Evolutionary conservation across 169 alveolate species (phyloP), one percentile per base, ranked within the genome.

Genomic region (Babesia ovis): DNA sequence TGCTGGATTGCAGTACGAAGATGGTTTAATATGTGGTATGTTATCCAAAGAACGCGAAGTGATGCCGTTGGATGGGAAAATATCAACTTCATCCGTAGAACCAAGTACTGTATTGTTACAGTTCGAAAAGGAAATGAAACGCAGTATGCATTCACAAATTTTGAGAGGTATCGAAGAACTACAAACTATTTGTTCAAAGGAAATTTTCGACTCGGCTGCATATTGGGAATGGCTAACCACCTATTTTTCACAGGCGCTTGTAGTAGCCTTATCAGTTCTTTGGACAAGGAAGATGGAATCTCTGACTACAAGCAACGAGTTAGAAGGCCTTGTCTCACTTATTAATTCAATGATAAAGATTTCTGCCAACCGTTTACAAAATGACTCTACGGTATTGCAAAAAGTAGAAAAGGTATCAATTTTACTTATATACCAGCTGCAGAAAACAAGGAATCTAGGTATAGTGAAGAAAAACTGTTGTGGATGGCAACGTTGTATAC

Each of bases 401-500:
- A 71, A 71, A 42, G 16, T 57, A 34, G 41, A 71, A 29, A 37
- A 71, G 51, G n/a, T 41, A 68, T 89, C 95, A 34, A 99, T 97
- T 4, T 98, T 96, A 80, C 96, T 96, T 75, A 93, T 98, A 83
- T 99, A 97, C 83, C 98, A 95, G 16, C 90, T 96, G 42, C 89
- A 97, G 61, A 70, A 81, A 34, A 61, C 95, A 23, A 85, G 83
- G 64, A 70, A 68, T 11, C 84, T 81, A 32, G 61, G 72, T 34
- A 77, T 83, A 25, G 27, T n/a, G 25, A 59, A 74, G 37, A 55
- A 61, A 35, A 84, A 89, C 46, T 96, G 95, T 56, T 96, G 95
- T 79, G 83, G 90, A 14, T 97, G 99, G 99, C 90, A 95, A 25
- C 95, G 95, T 76, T 97, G 94, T 86, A 94, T 96, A 97, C 92